Evolutionary conservation across 2,329 filamentous ascomycete species (phyloP).

Genomic region (Cladosporium sp.): DNA sequence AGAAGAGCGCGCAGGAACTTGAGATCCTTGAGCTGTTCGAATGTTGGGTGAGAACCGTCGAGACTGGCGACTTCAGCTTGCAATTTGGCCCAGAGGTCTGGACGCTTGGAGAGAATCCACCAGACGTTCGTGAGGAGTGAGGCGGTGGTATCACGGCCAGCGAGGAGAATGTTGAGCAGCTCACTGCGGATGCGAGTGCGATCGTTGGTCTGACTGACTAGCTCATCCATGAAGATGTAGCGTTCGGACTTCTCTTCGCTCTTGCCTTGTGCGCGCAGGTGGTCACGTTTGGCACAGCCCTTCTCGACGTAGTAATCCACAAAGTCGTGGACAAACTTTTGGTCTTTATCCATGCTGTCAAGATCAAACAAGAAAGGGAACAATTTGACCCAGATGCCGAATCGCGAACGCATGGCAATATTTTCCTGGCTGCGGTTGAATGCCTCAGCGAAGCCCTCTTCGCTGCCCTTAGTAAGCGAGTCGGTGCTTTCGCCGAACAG

Average conservation of each 20-base stretch:
- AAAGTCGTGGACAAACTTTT: slow-evolving; percentile 41
- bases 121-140: slow-evolving; percentile 47
- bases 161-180: slow-evolving; percentile 49
- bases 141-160: slow-evolving; percentile 53
- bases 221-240: slow-evolving; percentile 49
- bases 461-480: slow-evolving; percentile 23
- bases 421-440: slow-evolving; percentile 30
- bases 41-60: slow-evolving; percentile 37
- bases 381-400: slow-evolving; percentile 19
- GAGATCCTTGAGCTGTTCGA: slow-evolving; percentile 32
- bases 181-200: slow-evolving; percentile 46
- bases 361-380: slow-evolving; percentile 14
- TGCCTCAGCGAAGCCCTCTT: slow-evolving; percentile 30
- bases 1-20: slow-evolving; percentile 55
- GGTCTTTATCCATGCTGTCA: slow-evolving; percentile 28
- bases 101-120: slow-evolving; percentile 29
- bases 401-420: slow-evolving; percentile 24
- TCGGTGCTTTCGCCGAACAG: slow-evolving; percentile 54
- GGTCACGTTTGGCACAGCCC: slow-evolving; percentile 34
- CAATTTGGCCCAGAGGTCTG: slow-evolving; percentile 27
- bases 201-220: slow-evolving; percentile 45
- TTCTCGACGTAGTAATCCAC: slow-evolving; percentile 48
- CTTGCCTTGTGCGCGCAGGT: slow-evolving; percentile 27
- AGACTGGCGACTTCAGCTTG: slow-evolving; percentile 28
- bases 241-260: slow-evolving; percentile 29